Conservation (phyloP, 1,284 basidiomycete genomes). For the Tetrapyrgos nigripes region DNA sequence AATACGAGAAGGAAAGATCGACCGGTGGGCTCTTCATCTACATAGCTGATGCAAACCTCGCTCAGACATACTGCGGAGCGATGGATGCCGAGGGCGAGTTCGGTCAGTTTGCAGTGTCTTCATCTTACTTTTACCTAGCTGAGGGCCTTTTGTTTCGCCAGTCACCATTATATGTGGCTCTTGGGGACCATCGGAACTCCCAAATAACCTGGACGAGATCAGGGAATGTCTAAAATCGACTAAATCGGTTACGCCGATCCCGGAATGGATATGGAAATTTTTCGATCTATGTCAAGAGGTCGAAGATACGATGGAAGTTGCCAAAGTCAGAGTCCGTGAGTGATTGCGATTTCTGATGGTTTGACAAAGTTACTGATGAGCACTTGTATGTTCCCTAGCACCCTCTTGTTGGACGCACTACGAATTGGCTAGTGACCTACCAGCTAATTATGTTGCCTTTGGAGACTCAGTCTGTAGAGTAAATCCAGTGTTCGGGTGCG, state of each 20-base stretch:
- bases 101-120: background rate
- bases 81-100: background rate
- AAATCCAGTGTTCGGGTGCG: constrained; percentile 24
- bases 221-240: constrained; percentile 13
- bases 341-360: background rate
- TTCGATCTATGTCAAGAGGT: constrained; percentile 21
- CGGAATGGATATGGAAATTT: constrained; percentile 21
- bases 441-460: constrained; percentile 22
- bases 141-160: background rate
- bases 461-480: constrained; percentile 17
- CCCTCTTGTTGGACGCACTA: background rate
- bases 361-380: no score
- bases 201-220: constrained; percentile 20
- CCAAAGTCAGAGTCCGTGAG: constrained; percentile 20
- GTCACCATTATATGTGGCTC: constrained; percentile 10
- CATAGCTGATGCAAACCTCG: background rate
- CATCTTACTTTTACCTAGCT: no score
- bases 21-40: background rate
- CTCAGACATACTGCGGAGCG: background rate
- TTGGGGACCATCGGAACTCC: constrained; percentile 18
- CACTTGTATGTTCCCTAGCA: no score
- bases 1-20: background rate
- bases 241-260: constrained; percentile 13
- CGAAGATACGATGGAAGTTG: constrained; percentile 16
- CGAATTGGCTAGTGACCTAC: constrained; percentile 19